Evolutionary conservation across 495 filamentous ascomycete species (phyloP).

Genomic region (Viridothelium virens): DNA sequence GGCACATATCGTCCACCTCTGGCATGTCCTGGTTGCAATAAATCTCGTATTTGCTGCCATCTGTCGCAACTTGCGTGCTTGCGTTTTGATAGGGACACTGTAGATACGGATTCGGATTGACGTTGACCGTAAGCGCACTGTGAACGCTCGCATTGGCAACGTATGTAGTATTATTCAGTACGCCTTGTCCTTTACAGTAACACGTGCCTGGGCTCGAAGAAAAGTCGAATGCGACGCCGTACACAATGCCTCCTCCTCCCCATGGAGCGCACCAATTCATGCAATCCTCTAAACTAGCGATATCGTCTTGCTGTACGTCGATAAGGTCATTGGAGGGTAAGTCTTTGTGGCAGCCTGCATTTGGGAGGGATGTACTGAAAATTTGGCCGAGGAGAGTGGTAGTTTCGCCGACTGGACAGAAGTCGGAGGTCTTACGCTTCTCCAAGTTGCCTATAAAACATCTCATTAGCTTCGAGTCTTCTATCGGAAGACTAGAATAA

Average conservation of each 20-base stretch:
- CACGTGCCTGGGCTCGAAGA: not conserved
- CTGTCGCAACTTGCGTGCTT: not conserved
- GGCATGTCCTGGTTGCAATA: slow-evolving; percentile 3
- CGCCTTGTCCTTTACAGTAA: not conserved
- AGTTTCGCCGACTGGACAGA: not conserved
- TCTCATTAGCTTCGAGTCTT: not conserved
- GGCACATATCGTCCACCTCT: not conserved
- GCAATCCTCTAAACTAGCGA: not conserved
- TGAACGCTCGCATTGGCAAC: not conserved
- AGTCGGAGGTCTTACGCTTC: not conserved
- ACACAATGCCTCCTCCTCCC: not conserved
- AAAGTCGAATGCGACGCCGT: not conserved
- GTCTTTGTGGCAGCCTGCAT: slow-evolving; percentile 7
- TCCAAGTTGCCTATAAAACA: not conserved
- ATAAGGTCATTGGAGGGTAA: not conserved
- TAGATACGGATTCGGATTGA: not conserved
- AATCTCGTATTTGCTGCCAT: not conserved
- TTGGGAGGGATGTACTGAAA: not conserved
- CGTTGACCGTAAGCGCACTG: not conserved
- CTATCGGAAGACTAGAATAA: too few relatives aligned
- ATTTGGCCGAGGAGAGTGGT: not conserved
- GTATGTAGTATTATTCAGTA: not conserved
- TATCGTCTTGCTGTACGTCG: not conserved
- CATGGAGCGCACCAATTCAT: not conserved
- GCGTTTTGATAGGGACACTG: slow-evolving; percentile 3